These are phyloP conservation scores for Saturnispora ahearnii DNA, from an alignment of 805 yeast genomes.

Conservation along the genomic window DNA sequence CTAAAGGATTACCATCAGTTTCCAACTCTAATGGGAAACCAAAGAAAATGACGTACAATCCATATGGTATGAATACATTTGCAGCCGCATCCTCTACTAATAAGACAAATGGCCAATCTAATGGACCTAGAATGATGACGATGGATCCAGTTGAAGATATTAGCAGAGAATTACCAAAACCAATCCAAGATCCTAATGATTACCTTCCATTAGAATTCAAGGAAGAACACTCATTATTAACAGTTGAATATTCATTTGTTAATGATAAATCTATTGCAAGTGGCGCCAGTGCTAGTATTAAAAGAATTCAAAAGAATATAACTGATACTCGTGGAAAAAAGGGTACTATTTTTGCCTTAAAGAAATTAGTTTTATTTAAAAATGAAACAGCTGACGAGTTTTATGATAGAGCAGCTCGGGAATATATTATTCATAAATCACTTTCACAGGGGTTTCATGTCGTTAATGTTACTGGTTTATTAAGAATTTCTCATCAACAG, in stretches of 20 bases:
- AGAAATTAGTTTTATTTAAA: slow-evolving; percentile 53
- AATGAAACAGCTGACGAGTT: slow-evolving; percentile 66
- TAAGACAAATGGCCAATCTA: slow-evolving; percentile 10
- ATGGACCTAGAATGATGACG: slow-evolving; percentile 11
- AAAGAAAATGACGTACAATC: slow-evolving; percentile 49
- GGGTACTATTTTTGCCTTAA: slow-evolving; percentile 56
- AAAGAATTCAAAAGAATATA: slow-evolving; percentile 33
- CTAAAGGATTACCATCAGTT: slow-evolving; percentile 25
- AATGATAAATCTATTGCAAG: slow-evolving; percentile 50
- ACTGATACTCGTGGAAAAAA: slow-evolving; percentile 16
- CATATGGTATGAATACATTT: slow-evolving; percentile 39
- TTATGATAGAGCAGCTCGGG: slow-evolving; percentile 61
- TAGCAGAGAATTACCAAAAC: slow-evolving; percentile 46
- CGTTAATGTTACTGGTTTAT: slow-evolving; percentile 46
- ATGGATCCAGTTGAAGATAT: slow-evolving; percentile 28
- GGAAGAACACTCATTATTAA: slow-evolving; percentile 41
- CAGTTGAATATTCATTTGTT: slow-evolving; percentile 48
- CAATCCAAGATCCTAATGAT: slow-evolving; percentile 64
- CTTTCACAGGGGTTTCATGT: slow-evolving; percentile 52
- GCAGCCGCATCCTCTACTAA: background rate
- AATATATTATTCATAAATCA: slow-evolving; percentile 55
- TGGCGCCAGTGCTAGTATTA: slow-evolving; percentile 70
- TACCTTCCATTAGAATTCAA: slow-evolving; percentile 49
- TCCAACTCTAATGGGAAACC: slow-evolving; percentile 17
- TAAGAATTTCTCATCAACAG: slow-evolving; percentile 51